Evolutionary conservation across 345 rosid species (phyloP).

Genomic region (Fremontodendron californicum): DNA sequence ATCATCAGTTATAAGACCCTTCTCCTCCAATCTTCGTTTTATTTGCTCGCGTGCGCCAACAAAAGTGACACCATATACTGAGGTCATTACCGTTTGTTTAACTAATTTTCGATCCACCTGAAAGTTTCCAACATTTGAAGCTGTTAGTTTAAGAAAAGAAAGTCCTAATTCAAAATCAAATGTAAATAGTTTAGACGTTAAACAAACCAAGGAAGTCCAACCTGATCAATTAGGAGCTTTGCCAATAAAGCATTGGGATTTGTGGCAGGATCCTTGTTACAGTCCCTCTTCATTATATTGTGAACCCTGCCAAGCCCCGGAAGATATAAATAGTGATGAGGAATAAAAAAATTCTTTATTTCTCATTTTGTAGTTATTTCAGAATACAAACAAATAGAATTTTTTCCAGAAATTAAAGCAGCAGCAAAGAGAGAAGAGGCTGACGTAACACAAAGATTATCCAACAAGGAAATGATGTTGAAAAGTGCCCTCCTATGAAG

Average conservation of each 20-base stretch:
- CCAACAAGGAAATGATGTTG: background rate
- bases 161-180: background rate
- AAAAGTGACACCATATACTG: conserved; percentile 98
- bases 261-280: conserved; percentile 68
- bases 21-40: conserved; percentile 87
- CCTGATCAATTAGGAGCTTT: conserved; percentile 79
- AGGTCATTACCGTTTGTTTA: conserved; percentile 98
- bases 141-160: conserved; percentile 5
- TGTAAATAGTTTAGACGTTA: conserved; percentile 8
- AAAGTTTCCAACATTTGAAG: conserved; percentile 28
- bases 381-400: background rate
- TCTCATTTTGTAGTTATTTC: conserved; percentile 1
- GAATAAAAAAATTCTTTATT: background rate
- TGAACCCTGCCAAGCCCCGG: conserved; percentile 52
- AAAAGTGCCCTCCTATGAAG: background rate
- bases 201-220: conserved; percentile 26
- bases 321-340: background rate
- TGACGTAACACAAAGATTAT: background rate
- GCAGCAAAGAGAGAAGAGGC: background rate
- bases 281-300: conserved; percentile 76
- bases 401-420: background rate
- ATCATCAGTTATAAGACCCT: conserved; percentile 81
- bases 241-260: conserved; percentile 73
- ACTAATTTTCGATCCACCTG: conserved; percentile 96
- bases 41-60: conserved; percentile 98